Base-by-base conservation (phyloP, 345 rosid species). In the Trapa bicornis region DNA sequence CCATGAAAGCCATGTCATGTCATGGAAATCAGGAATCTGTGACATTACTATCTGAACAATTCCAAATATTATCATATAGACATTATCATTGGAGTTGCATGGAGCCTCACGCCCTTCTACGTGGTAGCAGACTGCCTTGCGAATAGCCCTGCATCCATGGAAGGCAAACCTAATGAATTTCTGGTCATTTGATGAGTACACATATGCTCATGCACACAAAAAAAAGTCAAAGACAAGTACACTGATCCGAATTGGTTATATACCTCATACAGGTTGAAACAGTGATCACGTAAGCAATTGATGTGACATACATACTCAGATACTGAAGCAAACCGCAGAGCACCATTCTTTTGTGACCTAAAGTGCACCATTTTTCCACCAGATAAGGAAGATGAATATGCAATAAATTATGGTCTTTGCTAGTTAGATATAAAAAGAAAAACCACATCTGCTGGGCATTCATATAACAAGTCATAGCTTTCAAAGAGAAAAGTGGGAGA, bases 221-320 rank as follows among this genome's bases (percentile, higher is more conserved):
- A 29, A 58, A 50, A 50, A 50, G 17, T 50, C 7, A 50, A 15
- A 50, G 56, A 50, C 56, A 50, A 50, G 6, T 4, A 22, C 35
- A 4, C n/a, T 33, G 16, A 38, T 15, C 64, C 16, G 33, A 37
- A 39, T 12, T 15, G n/a, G 35, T 17, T 15, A 70, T 15, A 70
- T 78, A 86, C 96, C 91, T 85, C 80, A 86, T 78, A 65, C 88
- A 58, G 65, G 83, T 83, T 42, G 96, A 74, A 54, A 88, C 76
- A 12, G 90, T 84, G 68, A 89, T 79, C 69, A 85, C 86, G 76
- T 85, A 89, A 47, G 87, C 96, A 75, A 89, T 33, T 43, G 38
- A 80, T 66, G 69, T 67, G 71, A 85, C 89, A 61, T 78, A 71
- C 53, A 86, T 67, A 73, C 70, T 70, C 72, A 80, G 62, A 71